Percentiles rank a stretch among this genome's conserved stretches.
phyloP scores from a whole-genome alignment of 768 basidiomycete species.

The Mycena latifolia region DNA sequence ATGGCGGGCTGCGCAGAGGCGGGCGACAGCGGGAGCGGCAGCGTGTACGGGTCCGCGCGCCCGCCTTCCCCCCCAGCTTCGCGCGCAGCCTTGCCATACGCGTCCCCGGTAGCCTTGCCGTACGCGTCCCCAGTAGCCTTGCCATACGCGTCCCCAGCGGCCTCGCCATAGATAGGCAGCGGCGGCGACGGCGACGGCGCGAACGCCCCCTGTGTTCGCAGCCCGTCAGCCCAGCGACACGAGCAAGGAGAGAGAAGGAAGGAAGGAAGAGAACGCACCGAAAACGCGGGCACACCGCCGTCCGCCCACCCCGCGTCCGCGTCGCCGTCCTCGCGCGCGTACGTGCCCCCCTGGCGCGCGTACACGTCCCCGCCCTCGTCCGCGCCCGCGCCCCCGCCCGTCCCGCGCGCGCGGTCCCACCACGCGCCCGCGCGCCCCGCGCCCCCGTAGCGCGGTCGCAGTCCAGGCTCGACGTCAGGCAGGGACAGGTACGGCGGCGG shows the following conservation, averaged over 20 bases:
- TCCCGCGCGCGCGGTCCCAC: conserved; percentile 27
- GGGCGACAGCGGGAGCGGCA: conserved; percentile 19
- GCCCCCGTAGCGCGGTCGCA: conserved; percentile 23
- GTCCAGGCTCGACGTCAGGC: not conserved
- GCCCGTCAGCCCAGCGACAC: not conserved
- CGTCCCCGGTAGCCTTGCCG: conserved; percentile 2
- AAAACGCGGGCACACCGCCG: conserved; percentile 38
- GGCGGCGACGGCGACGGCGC: conserved; percentile 24
- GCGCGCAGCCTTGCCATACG: conserved; percentile 10
- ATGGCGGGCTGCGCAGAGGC: conserved; percentile 33
- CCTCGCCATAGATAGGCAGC: not conserved
- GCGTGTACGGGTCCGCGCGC: conserved; percentile 8
- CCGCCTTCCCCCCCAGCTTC: not conserved
- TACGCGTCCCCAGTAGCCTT: not conserved
- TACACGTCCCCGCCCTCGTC: no score
- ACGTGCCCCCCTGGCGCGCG: no score
- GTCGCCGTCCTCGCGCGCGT: not conserved
- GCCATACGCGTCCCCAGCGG: not conserved
- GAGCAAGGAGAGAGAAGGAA: not conserved
- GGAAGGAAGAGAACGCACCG: conserved; percentile 3
- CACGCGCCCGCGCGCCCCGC: conserved; percentile 6
- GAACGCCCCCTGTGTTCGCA: not conserved
- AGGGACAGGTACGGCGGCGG: conserved; percentile 26
- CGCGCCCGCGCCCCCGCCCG: not conserved
- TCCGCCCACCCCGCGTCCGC: conserved; percentile 45